Percentiles rank a stretch among this genome's conserved stretches.
Evolutionary conservation across 2,329 filamentous ascomycete genomes (phyloP).

Genomic region (Aspergillus unguis): DNA sequence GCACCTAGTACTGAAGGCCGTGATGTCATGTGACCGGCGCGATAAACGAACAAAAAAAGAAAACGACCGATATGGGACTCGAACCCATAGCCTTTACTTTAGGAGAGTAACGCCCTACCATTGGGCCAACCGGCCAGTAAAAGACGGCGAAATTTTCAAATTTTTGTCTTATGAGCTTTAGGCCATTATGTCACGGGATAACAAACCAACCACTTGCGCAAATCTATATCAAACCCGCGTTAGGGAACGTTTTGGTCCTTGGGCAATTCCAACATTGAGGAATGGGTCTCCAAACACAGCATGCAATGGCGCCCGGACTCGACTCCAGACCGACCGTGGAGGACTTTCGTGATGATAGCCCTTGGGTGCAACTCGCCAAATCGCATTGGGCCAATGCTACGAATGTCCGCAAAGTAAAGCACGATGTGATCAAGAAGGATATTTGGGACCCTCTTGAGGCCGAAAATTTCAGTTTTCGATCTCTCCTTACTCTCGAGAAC

Average conservation of each 20-base stretch:
- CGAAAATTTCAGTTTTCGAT: conserved; percentile 72
- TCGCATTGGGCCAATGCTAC: conserved; percentile 76
- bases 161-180: no score
- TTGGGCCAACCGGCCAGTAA: no score
- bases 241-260: conserved; percentile 56
- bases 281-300: conserved; percentile 42
- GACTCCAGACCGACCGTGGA: conserved; percentile 43
- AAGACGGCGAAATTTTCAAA: no score
- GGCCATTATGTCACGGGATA: no score
- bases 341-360: conserved; percentile 41
- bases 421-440: conserved; percentile 76
- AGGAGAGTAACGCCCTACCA: no score
- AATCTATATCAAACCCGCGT: conserved; percentile 44
- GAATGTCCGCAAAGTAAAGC: conserved; percentile 72
- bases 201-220: conserved; percentile 25
- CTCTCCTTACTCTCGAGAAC: conserved; percentile 79
- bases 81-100: no score
- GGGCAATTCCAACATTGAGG: conserved; percentile 41
- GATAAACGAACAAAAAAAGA: no score
- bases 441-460: conserved; percentile 88
- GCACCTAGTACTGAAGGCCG: conserved; percentile 18
- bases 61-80: no score
- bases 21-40: no score
- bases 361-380: conserved; percentile 68
- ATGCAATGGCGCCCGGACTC: conserved; percentile 58